Percentiles rank a stretch among this genome's conserved stretches.
phyloP scores from a whole-genome alignment of 805 yeast species.

The Wickerhamiella parazyma region DNA sequence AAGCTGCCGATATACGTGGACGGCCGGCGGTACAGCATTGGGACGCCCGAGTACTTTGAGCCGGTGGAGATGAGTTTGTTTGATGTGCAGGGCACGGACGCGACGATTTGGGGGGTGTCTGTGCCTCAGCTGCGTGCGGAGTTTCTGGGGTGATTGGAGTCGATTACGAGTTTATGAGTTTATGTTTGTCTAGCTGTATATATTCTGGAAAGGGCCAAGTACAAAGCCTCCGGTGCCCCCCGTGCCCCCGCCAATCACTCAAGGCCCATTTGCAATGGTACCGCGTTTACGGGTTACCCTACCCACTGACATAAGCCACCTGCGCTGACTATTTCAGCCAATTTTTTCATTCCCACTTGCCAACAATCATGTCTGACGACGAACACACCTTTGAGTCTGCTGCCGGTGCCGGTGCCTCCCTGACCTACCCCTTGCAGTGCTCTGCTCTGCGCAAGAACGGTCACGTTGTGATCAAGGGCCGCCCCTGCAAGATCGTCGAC shows the following conservation, averaged over 20 bases:
- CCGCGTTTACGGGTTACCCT: slow-evolving; percentile 2
- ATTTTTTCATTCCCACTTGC: slow-evolving; percentile 1
- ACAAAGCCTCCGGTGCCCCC: background rate
- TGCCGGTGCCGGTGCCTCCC: slow-evolving; percentile 90
- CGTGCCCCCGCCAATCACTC: background rate
- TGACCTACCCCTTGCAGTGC: slow-evolving; percentile 98
- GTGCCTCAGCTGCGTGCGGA: background rate
- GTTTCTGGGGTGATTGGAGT: no score
- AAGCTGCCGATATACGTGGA: slow-evolving; percentile 4
- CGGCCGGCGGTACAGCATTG: slow-evolving; percentile 1
- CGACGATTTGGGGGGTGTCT: background rate
- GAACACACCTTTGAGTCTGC: slow-evolving; percentile 89
- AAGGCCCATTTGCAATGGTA: background rate
- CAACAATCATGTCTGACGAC: slow-evolving; percentile 28
- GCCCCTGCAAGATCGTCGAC: slow-evolving; percentile 99
- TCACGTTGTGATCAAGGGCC: slow-evolving; percentile 94
- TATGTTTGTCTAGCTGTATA: no score
- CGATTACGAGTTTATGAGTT: no score
- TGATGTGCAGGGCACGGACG: background rate
- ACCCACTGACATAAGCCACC: slow-evolving; percentile 1
- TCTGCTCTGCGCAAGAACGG: slow-evolving; percentile 99
- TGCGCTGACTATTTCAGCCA: slow-evolving; percentile 5
- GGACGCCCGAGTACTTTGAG: slow-evolving; percentile 4
- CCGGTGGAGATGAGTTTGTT: slow-evolving; percentile 5
- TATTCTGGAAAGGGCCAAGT: no score